A percentile compares a stretch with the other conserved stretches of the same genome.
Evolutionary conservation across 2,329 filamentous ascomycete genomes (phyloP).

Genomic region (Penicillium sp.): DNA sequence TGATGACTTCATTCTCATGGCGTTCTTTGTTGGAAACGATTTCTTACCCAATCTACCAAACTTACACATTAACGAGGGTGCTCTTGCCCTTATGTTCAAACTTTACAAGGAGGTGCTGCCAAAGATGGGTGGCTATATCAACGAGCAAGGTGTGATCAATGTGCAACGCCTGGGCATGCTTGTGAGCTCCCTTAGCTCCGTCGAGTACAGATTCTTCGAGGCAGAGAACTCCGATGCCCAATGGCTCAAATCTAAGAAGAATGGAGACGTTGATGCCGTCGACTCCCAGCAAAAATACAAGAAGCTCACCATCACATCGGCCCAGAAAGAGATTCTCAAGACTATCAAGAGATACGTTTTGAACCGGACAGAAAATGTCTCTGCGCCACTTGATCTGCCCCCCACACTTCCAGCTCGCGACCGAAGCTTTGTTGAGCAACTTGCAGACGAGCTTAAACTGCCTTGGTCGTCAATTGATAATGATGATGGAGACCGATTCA

Average conservation of each 20-base stretch:
- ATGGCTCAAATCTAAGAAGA: conserved; percentile 88
- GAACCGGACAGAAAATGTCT: conserved; percentile 60
- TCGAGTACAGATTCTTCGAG: conserved; percentile 93
- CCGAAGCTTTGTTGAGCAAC: conserved; percentile 87
- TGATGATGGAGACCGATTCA: conserved; percentile 66
- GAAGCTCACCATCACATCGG: conserved; percentile 73
- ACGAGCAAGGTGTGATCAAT: conserved; percentile 91
- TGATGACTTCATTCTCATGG: conserved; percentile 99
- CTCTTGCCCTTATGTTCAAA: conserved; percentile 94
- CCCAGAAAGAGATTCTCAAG: conserved; percentile 80
- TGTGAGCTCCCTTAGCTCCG: conserved; percentile 80
- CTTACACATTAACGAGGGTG: conserved; percentile 97
- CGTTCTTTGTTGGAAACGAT: conserved; percentile 99
- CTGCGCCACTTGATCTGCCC: conserved; percentile 70
- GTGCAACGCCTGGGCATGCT: conserved; percentile 75
- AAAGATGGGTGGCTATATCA: conserved; percentile 89
- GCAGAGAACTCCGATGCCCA: conserved; percentile 82
- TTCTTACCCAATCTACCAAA: conserved; percentile 96
- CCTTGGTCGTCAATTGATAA: conserved; percentile 66
- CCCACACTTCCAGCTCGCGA: conserved; percentile 75
- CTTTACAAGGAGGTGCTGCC: conserved; percentile 92
- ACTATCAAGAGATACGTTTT: conserved; percentile 81
- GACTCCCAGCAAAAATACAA: conserved; percentile 58
- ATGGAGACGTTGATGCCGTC: conserved; percentile 67
- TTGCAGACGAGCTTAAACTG: conserved; percentile 70